Evolutionary conservation across 768 basidiomycete genomes (phyloP), one percentile per base, ranked within the genome.

Genomic region (Mycena sanguinolenta): DNA sequence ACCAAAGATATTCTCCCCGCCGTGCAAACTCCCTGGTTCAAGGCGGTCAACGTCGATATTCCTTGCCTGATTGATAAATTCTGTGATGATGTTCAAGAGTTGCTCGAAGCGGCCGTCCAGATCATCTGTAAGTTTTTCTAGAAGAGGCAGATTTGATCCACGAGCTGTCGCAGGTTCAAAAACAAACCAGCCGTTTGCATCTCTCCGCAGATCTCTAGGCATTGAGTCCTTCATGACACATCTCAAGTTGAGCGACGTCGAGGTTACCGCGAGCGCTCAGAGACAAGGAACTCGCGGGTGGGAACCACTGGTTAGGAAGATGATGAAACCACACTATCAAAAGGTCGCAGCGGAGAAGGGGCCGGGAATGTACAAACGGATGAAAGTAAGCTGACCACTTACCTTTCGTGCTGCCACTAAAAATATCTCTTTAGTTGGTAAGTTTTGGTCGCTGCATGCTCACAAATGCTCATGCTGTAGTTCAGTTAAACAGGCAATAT

Each of bases 321-420:
- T 38, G 50, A 69, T 73, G 1, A 23, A 4, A 16, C 63, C 68
- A 0, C 72, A 73, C 30, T 73, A 67, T 19, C 27, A 6, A 1
- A 23, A 27, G 17, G 69, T 64, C 17, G 54, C 34, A 3, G 28
- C 42, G 7, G 65, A 73, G 27, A 67, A 67, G 36, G 72, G 72
- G 10, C 28, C 61, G 0, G 72, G 72, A 6, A 73, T 73, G 72
- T 70, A 46, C 28, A 73, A 73, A 38, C 38, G 72, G 27, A 73
- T 73, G 72, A 73, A 73, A 62, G 72, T 38, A 36, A 54, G 58
- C 27, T 23, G 12, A 0, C 5, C 23, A 27, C 53, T 28, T 64
- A 10, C 50, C 32, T 12, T 21, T 23, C 34, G 8, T 4, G 21
- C 42, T 23, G 32, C 16, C 23, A 14, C 27, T 46, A 9, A 59